Evolutionary conservation across 1,139 yeast species (phyloP).

Genomic region (Yamadazyma sp.): DNA sequence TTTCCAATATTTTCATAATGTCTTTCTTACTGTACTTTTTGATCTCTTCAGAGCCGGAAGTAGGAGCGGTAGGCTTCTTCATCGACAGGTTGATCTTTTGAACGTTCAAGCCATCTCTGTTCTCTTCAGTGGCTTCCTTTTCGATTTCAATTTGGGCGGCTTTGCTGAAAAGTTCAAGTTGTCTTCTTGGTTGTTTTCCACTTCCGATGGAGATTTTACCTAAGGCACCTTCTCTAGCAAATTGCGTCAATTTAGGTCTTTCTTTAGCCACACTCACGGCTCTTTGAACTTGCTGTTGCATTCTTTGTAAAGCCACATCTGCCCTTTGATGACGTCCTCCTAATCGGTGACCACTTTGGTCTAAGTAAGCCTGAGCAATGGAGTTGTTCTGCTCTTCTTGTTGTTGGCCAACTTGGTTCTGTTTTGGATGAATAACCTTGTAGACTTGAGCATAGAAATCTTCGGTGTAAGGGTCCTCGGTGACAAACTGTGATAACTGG

Average conservation of each 20-base stretch:
- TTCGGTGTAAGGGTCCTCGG: constrained; percentile 96
- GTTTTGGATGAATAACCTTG: constrained; percentile 73
- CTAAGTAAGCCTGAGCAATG: constrained; percentile 92
- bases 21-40: constrained; percentile 43
- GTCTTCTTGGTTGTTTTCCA: constrained; percentile 88
- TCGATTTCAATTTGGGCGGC: constrained; percentile 51
- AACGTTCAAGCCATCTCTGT: constrained; percentile 17
- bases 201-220: constrained; percentile 83
- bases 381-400: constrained; percentile 54
- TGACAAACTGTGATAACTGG: constrained; percentile 92
- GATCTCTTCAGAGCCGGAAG: constrained; percentile 24
- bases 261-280: constrained; percentile 96
- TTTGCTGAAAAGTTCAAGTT: constrained; percentile 65
- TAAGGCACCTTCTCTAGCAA: constrained; percentile 82
- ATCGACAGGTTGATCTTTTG: constrained; percentile 20
- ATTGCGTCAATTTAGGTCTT: constrained; percentile 71
- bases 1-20: constrained; percentile 63
- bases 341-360: constrained; percentile 87
- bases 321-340: constrained; percentile 88
- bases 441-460: constrained; percentile 95
- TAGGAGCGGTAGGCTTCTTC: constrained; percentile 17
- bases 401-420: constrained; percentile 46
- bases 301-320: constrained; percentile 93
- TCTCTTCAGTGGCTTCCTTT: constrained; percentile 31
- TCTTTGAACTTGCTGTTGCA: constrained; percentile 97